Percentiles rank a stretch among this genome's conserved stretches.
Conservation (phyloP, 1,284 basidiomycete species). For the Cronartium ribicola region DNA sequence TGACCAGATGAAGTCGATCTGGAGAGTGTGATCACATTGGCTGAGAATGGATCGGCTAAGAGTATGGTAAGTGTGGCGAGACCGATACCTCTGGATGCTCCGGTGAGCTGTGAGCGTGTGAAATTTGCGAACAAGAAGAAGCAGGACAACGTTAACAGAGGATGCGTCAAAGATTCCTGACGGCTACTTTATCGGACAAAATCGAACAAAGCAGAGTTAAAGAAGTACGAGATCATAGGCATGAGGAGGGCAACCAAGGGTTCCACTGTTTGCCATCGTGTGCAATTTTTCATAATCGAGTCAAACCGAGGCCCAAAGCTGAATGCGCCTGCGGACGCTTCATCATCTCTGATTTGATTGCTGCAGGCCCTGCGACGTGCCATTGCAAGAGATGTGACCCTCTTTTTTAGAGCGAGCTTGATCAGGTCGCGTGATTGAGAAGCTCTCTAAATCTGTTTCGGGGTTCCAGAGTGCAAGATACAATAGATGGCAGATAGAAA, state of each 20-base stretch:
- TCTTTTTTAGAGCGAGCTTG: too few species aligned
- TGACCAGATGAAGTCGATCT: conserved; percentile 26
- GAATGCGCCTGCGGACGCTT: too few species aligned
- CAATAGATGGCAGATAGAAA: too few species aligned
- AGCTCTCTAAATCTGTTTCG: too few species aligned
- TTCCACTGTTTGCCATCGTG: neutral
- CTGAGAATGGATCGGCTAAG: conserved; percentile 9
- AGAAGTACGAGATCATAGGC: neutral
- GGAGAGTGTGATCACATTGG: conserved; percentile 35
- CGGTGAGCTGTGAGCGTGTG: conserved; percentile 16
- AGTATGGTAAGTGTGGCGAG: conserved; percentile 21
- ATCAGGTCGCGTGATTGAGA: too few species aligned
- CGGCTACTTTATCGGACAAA: neutral
- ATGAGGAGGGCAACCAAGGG: neutral
- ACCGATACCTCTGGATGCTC: conserved; percentile 36
- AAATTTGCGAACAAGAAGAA: neutral
- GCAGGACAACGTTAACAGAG: neutral
- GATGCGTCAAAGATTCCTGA: neutral
- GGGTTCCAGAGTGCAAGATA: too few species aligned
- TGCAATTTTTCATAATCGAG: neutral
- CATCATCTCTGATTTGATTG: too few species aligned
- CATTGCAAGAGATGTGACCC: too few species aligned
- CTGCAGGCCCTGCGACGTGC: too few species aligned
- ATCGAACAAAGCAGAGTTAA: neutral
- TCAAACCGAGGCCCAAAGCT: too few species aligned